Evolutionary conservation across 2,329 filamentous ascomycete genomes (phyloP), one percentile per base, ranked within the genome.

Genomic region (Aspergillus quadrilineatus): DNA sequence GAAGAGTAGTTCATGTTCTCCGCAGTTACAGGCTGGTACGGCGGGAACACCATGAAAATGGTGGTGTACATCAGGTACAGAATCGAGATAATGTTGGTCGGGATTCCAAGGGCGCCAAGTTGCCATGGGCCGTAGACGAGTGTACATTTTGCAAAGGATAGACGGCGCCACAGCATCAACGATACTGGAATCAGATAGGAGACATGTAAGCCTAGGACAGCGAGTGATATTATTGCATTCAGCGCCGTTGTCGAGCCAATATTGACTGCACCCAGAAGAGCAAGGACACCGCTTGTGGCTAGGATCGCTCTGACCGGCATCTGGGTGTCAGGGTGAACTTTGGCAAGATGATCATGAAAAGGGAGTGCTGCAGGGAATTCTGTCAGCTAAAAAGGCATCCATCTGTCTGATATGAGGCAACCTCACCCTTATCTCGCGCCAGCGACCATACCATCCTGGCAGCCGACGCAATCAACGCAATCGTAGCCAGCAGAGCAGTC

Each of bases 41-140:
- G 70, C 66, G 76, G 76, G 73, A 75, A 78, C 42, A 84, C 79
- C 32, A 74, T 77, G 72, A 80, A 85, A 65, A 85, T 82, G 7
- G 79, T 74, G 1, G 83, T 71, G 26, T 84, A 77, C 0, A 78
- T 54, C 59, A 79, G 74, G 62, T 83, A 85, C 1, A 73, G 36
- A 60, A 79, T 79, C 0, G 80, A 79, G 1, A 73, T 60, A 50
- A 84, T 84, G 60, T 57, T 42, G 34, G 55, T 28, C 3, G 15
- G 9, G 6, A 51, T 6, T 1, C 58, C 58, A 4, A 41, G 6
- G 1, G 42, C 15, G 3, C 47, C 55, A 6, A 60, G 26, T 14
- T 10, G 3, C 46, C 50, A 60, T 1, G 58, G 48, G 1, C 55
- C 55, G 15, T 52, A 57, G 5, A 8, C 14, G 3, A 57, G 15